These are phyloP conservation scores for Neophaeococcomyces mojaviensis DNA, from an alignment of 2,329 filamentous ascomycete genomes.

Conservation along the genomic window DNA sequence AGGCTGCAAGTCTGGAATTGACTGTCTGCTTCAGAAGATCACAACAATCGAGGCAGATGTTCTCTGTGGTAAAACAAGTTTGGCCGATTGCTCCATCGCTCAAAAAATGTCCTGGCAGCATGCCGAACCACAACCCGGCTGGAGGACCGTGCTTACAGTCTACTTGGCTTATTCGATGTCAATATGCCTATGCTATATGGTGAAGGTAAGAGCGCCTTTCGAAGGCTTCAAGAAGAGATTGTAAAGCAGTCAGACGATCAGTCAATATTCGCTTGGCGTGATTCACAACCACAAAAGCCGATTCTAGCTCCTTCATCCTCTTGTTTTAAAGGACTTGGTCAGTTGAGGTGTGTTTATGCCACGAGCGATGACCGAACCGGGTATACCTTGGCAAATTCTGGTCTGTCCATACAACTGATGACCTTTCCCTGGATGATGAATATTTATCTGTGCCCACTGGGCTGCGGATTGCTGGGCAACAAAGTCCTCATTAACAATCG, in stretches of 20 bases:
- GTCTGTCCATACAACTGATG: too few species aligned
- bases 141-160: conserved; percentile 26
- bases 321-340: too few species aligned
- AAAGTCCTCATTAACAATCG: too few species aligned
- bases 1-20: not conserved
- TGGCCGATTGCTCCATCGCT: conserved; percentile 6
- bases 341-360: too few species aligned
- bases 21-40: not conserved
- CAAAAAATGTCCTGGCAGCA: conserved; percentile 25
- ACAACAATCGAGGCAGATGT: conserved; percentile 4
- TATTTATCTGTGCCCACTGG: too few species aligned
- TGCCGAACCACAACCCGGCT: conserved; percentile 18
- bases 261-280: conserved; percentile 16
- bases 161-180: conserved; percentile 26
- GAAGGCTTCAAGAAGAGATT: conserved; percentile 27
- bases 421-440: too few species aligned
- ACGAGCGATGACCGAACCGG: too few species aligned
- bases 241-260: conserved; percentile 24
- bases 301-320: too few species aligned
- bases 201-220: conserved; percentile 24
- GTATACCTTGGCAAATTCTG: too few species aligned
- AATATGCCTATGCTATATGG: conserved; percentile 27
- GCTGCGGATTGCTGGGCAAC: too few species aligned
- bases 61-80: not conserved
- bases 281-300: too few species aligned